Base-by-base conservation (phyloP, 441 rosid species). In the Mallotus repandus region DNA sequence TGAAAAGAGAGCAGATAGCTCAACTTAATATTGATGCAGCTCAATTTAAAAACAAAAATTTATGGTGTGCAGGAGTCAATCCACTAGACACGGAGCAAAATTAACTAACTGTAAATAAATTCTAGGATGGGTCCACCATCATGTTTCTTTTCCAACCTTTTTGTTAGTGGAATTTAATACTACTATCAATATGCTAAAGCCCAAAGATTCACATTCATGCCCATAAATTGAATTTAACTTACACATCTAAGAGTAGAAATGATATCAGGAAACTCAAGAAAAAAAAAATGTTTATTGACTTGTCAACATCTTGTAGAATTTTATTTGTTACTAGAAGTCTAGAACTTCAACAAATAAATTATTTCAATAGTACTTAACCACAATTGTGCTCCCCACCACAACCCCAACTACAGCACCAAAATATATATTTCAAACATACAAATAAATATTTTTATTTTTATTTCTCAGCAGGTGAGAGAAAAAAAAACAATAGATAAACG, bases 1-100 rank as follows among this genome's bases (percentile, higher is more conserved):
- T 66, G 21, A 66, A 48, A 35, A 55, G 14, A 13, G 52, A 62
- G 72, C 43, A 69, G 52, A 52, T 61, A 19, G 49, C 29, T 71
- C 56, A 60, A 48, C 67, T 29, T 46, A 43, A 21, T 57, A 32
- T n/a, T 56, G 32, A n/a, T 38, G 41, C 41, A 38, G 41, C 41
- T 4, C 41, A 38, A 38, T 38, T 38, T 38, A 38, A 38, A 29
- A 38, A 38, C 7, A 38, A 38, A 35, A 38, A 38, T 38, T 56
- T 56, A 21, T 1, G 22, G 60, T 4, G 32, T 11, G 21, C 14
- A 19, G 16, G 50, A 59, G 50, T 69, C 21, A 21, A 6, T 69
- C 11, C 53, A 56, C 32, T 48, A 41, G 18, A 56, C 54, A 13
- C 16, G 32, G 63, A 52, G 32, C 7, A 58, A 60, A 61, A 41